phyloP scores from a whole-genome alignment of 2,329 filamentous ascomycete species.

The Colletotrichum ledebouriae region DNA sequence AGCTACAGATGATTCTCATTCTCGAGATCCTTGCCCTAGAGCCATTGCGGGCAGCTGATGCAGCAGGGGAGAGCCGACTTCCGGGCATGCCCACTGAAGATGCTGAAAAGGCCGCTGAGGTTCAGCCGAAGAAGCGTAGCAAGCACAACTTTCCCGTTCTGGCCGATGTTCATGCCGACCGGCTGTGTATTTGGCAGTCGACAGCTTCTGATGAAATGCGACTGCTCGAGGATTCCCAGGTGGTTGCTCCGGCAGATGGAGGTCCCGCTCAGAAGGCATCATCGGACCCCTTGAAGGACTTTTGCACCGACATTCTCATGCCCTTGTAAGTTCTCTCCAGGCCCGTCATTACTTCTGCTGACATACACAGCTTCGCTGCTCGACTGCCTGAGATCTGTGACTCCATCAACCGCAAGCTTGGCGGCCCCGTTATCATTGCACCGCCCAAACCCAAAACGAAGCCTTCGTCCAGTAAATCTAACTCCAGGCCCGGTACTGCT shows the following conservation, averaged over 20 bases:
- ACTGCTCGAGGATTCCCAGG: constrained; percentile 63
- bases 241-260: constrained; percentile 49
- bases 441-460: constrained; percentile 65
- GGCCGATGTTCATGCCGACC: constrained; percentile 81
- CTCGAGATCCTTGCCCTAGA: constrained; percentile 82
- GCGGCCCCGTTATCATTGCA: constrained; percentile 75
- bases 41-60: constrained; percentile 58
- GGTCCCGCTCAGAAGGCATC: constrained; percentile 57
- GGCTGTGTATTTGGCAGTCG: constrained; percentile 87
- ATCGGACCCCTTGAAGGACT: constrained; percentile 77
- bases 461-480: constrained; percentile 56
- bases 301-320: constrained; percentile 84
- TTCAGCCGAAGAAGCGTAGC: constrained; percentile 66
- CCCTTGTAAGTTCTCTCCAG: constrained; percentile 72
- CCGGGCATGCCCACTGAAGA: constrained; percentile 58
- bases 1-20: constrained; percentile 84
- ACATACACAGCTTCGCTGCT: constrained; percentile 73
- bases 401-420: constrained; percentile 80
- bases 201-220: constrained; percentile 73
- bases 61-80: constrained; percentile 60
- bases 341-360: constrained; percentile 46
- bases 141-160: constrained; percentile 75
- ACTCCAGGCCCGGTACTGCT: constrained; percentile 65
- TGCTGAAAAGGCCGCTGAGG: constrained; percentile 49
- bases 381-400: constrained; percentile 80